These are phyloP conservation scores for Plasmodium adleri DNA, from an alignment of 169 alveolate species.

Conservation along the genomic window DNA sequence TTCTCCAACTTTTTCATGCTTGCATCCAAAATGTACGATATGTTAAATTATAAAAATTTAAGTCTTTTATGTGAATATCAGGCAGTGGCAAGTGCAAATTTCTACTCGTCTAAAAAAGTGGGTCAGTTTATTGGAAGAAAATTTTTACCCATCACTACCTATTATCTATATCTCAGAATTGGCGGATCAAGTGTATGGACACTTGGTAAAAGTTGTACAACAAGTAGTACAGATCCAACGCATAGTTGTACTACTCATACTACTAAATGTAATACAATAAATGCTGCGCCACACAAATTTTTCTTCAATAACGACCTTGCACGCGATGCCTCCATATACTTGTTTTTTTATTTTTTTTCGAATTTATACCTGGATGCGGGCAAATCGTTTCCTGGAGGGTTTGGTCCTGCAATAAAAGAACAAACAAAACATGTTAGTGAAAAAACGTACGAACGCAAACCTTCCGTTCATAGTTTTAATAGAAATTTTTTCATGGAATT, in stretches of 20 bases:
- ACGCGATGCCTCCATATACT: too few relatives aligned
- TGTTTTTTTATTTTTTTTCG: too few relatives aligned
- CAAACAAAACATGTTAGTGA: not conserved
- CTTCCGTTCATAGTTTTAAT: not conserved
- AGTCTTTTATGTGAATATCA: conserved; percentile 40
- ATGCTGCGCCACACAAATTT: too few relatives aligned
- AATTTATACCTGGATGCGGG: too few relatives aligned
- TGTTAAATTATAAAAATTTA: conserved; percentile 41
- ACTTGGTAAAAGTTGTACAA: too few relatives aligned
- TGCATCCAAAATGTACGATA: not conserved
- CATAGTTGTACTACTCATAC: too few relatives aligned
- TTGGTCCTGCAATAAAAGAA: not conserved
- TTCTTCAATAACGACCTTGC: too few relatives aligned
- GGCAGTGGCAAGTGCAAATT: conserved; percentile 26
- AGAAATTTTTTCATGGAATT: not conserved
- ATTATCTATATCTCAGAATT: conserved; percentile 4
- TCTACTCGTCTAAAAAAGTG: conserved; percentile 13
- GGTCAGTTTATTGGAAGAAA: conserved; percentile 19
- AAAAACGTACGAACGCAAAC: not conserved
- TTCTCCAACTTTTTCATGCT: conserved; percentile 21
- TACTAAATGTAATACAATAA: too few relatives aligned
- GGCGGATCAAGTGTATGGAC: too few relatives aligned
- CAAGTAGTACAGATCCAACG: too few relatives aligned
- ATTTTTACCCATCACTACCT: not conserved
- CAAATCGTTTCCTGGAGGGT: not conserved